These are phyloP conservation scores for Flagelloscypha sp. DNA, from an alignment of 768 basidiomycete genomes.

Conservation along the genomic window DNA sequence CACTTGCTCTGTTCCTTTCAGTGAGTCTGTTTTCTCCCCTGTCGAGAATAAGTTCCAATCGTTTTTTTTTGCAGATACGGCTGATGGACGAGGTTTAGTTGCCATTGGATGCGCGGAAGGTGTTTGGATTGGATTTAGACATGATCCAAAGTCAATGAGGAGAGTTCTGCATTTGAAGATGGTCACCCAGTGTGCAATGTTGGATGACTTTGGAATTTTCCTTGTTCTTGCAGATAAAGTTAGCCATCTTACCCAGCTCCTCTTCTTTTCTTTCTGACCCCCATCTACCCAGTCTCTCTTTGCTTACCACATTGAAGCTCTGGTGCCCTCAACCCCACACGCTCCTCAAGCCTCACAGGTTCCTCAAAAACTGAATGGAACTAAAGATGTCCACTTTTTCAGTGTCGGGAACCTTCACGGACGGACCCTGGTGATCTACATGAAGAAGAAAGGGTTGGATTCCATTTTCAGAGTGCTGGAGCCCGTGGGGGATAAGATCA, in stretches of 20 bases:
- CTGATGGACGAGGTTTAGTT: conserved; percentile 78
- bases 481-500: conserved; percentile 86
- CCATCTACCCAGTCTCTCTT: conserved; percentile 55
- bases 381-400: conserved; percentile 93
- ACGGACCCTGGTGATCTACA: conserved; percentile 86
- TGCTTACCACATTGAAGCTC: conserved; percentile 92
- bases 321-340: conserved; percentile 80
- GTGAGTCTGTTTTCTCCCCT: conserved; percentile 35
- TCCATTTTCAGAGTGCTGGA: conserved; percentile 97
- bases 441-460: conserved; percentile 93
- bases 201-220: conserved; percentile 95
- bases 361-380: conserved; percentile 86
- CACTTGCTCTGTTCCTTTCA: conserved; percentile 92
- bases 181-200: conserved; percentile 92
- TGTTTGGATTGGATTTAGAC: conserved; percentile 94
- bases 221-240: conserved; percentile 92
- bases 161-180: conserved; percentile 89
- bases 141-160: conserved; percentile 82
- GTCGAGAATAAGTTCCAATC: conserved; percentile 4
- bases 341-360: conserved; percentile 62
- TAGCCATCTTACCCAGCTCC: conserved; percentile 2
- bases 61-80: conserved; percentile 47
- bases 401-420: conserved; percentile 82
- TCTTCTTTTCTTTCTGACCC: background rate
- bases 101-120: conserved; percentile 94